A percentile compares a stretch with the other conserved stretches of the same genome.
These are phyloP conservation scores for Pseudocercospora cruenta DNA, from an alignment of 2,329 filamentous ascomycete genomes.

Conservation along the genomic window DNA sequence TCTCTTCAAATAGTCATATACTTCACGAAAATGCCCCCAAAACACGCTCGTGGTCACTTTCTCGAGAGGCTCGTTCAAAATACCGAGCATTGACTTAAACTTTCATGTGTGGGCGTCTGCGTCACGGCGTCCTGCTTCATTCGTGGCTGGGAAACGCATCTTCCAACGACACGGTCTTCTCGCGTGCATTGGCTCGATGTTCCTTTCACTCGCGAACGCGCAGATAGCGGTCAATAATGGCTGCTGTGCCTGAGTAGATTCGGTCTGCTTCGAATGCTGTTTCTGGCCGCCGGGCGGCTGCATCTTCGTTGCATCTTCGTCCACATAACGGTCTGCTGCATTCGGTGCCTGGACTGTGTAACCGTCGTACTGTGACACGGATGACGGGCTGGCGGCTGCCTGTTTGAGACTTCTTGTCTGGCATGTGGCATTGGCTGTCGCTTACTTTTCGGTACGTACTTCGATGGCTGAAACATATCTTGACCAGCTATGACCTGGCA, in stretches of 20 bases:
- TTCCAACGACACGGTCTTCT: background rate
- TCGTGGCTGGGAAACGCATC: constrained; percentile 1
- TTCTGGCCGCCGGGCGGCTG: background rate
- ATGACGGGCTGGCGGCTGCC: background rate
- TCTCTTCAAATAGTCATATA: background rate
- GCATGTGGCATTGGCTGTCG: background rate
- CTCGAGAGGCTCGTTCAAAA: background rate
- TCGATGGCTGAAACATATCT: background rate
- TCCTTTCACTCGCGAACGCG: background rate
- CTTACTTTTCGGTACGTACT: background rate
- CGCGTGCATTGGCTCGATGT: constrained; percentile 3
- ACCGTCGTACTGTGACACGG: background rate
- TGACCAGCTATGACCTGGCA: background rate
- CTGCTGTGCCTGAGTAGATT: background rate
- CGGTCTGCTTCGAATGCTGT: background rate
- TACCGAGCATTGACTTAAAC: constrained; percentile 2
- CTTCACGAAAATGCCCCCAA: background rate
- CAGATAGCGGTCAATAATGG: background rate
- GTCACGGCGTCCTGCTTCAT: background rate
- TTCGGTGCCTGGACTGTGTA: background rate
- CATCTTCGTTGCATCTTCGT: background rate
- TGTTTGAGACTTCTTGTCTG: background rate
- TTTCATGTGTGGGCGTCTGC: constrained; percentile 4
- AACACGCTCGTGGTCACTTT: background rate
- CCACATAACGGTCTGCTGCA: background rate